These are phyloP conservation scores for Cyclotella atomus DNA, from an alignment of 108 stramenopile genomes.

Conservation along the genomic window DNA sequence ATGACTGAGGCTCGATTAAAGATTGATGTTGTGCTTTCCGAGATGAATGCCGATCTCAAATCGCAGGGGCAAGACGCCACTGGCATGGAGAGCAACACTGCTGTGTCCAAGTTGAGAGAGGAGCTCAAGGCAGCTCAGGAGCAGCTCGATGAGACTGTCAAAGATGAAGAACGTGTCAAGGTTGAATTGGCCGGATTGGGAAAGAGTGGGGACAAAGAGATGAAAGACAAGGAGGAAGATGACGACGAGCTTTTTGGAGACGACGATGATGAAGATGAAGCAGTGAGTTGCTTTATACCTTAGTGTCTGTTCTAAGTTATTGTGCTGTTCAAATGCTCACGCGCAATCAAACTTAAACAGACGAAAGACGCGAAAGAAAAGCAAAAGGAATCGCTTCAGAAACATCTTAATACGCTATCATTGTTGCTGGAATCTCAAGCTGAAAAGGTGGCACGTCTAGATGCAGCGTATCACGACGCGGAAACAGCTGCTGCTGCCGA, in stretches of 20 bases:
- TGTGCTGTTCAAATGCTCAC: neutral
- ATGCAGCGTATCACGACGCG: slow-evolving; percentile 45
- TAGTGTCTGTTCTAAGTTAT: neutral
- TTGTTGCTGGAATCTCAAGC: slow-evolving; percentile 60
- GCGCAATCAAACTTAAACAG: neutral
- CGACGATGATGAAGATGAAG: slow-evolving; percentile 70
- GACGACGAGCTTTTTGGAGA: slow-evolving; percentile 72
- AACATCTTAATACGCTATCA: slow-evolving; percentile 66
- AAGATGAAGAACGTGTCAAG: slow-evolving; percentile 65
- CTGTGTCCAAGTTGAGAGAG: slow-evolving; percentile 56
- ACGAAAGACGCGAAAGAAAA: slow-evolving; percentile 57
- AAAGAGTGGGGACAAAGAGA: slow-evolving; percentile 20
- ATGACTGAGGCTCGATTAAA: slow-evolving; percentile 67
- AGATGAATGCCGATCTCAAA: slow-evolving; percentile 40
- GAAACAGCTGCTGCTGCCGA: slow-evolving; percentile 38
- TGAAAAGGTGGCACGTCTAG: slow-evolving; percentile 71
- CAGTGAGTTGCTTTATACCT: slow-evolving; percentile 40
- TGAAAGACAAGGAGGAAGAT: slow-evolving; percentile 61
- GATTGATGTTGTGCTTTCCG: slow-evolving; percentile 62
- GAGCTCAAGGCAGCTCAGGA: slow-evolving; percentile 55
- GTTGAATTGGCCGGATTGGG: slow-evolving; percentile 65
- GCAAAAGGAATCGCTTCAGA: slow-evolving; percentile 54
- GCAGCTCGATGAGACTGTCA: slow-evolving; percentile 61
- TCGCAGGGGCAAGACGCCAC: slow-evolving; percentile 28
- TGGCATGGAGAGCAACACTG: slow-evolving; percentile 20